Percentiles rank a stretch among this genome's conserved stretches.
Conservation (phyloP, 495 filamentous ascomycete genomes). For the Aspergillus taichungensis region DNA sequence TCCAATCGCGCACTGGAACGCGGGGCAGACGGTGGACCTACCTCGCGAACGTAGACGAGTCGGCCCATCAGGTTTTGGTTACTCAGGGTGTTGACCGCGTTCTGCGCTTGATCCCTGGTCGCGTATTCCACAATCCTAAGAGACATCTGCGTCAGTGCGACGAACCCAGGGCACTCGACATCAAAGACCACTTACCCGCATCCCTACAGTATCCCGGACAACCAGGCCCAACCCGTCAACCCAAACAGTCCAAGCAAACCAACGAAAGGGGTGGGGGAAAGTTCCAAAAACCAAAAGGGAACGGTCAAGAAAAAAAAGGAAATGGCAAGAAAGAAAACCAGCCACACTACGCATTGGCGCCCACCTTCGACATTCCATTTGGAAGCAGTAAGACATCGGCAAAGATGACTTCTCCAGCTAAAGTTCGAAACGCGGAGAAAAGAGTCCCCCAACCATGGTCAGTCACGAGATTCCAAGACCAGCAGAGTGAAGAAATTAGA, state of each 20-base stretch:
- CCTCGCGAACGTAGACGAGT: conserved; percentile 97
- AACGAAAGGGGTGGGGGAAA: conserved; percentile 15
- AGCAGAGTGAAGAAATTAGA: not conserved
- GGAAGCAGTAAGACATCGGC: conserved; percentile 99
- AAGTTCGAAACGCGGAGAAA: conserved; percentile 15
- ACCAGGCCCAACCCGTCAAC: conserved; percentile 98
- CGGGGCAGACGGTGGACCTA: conserved; percentile 31
- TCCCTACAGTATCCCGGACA: conserved; percentile 90
- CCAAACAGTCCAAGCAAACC: conserved; percentile 80
- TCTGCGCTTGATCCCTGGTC: conserved; percentile 96
- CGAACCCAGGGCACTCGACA: not conserved
- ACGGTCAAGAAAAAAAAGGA: conserved; percentile 53
- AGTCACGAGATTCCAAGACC: conserved; percentile 22
- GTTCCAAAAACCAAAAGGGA: conserved; percentile 21
- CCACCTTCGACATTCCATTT: conserved; percentile 99
- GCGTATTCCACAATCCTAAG: conserved; percentile 99
- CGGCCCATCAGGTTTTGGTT: conserved; percentile 98
- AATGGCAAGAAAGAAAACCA: conserved; percentile 49
- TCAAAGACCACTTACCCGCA: conserved; percentile 72
- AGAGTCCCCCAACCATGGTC: conserved; percentile 17
- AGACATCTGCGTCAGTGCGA: conserved; percentile 12
- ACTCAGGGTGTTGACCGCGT: conserved; percentile 94
- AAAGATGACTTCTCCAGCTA: conserved; percentile 98
- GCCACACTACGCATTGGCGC: conserved; percentile 86
- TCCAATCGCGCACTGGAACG: not conserved